phyloP scores from a whole-genome alignment of 164 flowering plant species.

The Chimonanthus praecox region DNA sequence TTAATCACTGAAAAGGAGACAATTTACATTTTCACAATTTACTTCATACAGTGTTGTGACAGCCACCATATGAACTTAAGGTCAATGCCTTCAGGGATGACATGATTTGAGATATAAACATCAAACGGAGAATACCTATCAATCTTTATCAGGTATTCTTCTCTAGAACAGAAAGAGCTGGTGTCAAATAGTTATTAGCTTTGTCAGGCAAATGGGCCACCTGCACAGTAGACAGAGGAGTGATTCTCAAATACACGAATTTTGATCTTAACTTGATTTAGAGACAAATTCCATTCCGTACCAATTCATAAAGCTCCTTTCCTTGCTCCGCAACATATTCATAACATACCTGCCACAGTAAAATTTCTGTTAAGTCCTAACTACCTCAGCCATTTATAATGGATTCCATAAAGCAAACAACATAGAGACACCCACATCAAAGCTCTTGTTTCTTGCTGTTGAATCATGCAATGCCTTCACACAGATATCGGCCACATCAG shows the following conservation, averaged over 20 bases:
- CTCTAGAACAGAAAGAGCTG: slow-evolving; percentile 82
- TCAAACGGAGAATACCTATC: neutral
- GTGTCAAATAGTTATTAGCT: slow-evolving; percentile 91
- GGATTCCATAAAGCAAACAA: neutral
- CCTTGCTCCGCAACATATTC: slow-evolving; percentile 92
- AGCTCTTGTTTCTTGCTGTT: slow-evolving; percentile 94
- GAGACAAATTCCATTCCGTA: slow-evolving; percentile 18
- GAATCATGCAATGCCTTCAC: slow-evolving; percentile 97
- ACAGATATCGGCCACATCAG: slow-evolving; percentile 97
- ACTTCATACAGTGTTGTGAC: neutral
- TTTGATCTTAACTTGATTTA: neutral
- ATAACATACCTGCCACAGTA: slow-evolving; percentile 65
- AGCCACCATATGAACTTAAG: neutral
- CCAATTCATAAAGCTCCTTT: slow-evolving; percentile 90
- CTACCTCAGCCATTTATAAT: neutral
- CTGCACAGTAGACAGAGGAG: slow-evolving; percentile 24
- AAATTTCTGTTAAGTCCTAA: slow-evolving; percentile 8
- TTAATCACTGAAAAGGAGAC: neutral
- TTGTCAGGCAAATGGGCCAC: slow-evolving; percentile 99
- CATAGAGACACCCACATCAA: slow-evolving; percentile 59
- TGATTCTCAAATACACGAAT: neutral
- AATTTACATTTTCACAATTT: neutral
- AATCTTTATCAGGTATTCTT: slow-evolving; percentile 60
- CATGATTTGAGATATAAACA: neutral
- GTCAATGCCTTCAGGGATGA: neutral